Percentiles rank a stretch among this genome's conserved stretches.
phyloP scores from a whole-genome alignment of 805 yeast species.

The Allodekkera sacchari region DNA sequence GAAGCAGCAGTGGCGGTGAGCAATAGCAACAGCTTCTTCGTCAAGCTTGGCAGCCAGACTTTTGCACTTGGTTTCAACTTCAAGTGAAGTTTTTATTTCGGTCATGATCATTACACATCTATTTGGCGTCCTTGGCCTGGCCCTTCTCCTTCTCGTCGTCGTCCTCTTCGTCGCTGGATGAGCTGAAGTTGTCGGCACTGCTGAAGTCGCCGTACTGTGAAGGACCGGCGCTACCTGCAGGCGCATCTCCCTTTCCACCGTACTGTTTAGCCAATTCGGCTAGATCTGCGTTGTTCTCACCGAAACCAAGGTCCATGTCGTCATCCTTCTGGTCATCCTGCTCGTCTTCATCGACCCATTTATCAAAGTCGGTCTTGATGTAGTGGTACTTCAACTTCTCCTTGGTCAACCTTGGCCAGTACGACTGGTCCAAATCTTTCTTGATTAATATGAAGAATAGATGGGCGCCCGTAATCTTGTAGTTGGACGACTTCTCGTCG shows the following conservation, averaged over 20 bases:
- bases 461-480: conserved; percentile 55
- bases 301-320: conserved; percentile 15
- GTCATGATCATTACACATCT: not conserved
- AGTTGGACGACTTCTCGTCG: conserved; percentile 54
- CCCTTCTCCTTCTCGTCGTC: conserved; percentile 11
- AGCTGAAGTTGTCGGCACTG: conserved; percentile 18
- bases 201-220: conserved; percentile 12
- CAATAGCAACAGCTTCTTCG: no score
- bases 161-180: conserved; percentile 22
- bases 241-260: conserved; percentile 46
- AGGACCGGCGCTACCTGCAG: conserved; percentile 26
- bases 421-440: conserved; percentile 60
- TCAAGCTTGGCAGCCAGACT: no score
- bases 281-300: conserved; percentile 20
- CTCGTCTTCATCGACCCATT: conserved; percentile 98
- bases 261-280: conserved; percentile 23
- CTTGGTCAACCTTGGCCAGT: conserved; percentile 93
- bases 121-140: conserved; percentile 3
- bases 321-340: conserved; percentile 64
- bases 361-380: conserved; percentile 91
- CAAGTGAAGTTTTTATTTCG: not conserved
- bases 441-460: conserved; percentile 61
- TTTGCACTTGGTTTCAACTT: no score
- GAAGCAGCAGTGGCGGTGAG: no score
- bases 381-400: conserved; percentile 72